Evolutionary conservation across 2,329 filamentous ascomycete genomes (phyloP), one percentile per base, ranked within the genome.

Genomic region (Curvularia lunata): DNA sequence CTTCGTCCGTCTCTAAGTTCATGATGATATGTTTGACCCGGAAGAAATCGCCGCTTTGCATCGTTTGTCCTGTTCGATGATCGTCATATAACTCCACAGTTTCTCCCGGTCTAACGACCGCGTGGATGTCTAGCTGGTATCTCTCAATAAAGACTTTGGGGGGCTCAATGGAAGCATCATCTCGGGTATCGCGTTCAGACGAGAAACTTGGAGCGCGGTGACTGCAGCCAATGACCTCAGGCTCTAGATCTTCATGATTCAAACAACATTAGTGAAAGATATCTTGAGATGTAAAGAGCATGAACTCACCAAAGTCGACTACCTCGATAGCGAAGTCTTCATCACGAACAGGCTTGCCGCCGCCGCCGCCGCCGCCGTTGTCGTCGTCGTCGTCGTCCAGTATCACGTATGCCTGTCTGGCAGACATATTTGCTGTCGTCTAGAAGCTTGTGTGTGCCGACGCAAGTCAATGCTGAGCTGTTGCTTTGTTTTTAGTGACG

Each of bases 41-140:
- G 0, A 75, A 27, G 50, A 73, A 73, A 23, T 73, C 71, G 0
- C 69, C 68, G 19, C 55, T 61, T 1, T 62, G 55, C 1, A 65
- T 38, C 1, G 37, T 43, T 0, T 61, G 23, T 7, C 25, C 13
- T 4, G 30, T n/a, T n/a, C n/a, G n/a, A n/a, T n/a, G n/a, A n/a
- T n/a, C n/a, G n/a, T n/a, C n/a, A n/a, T 50, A 16, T 3, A 73
- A 34, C 25, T 74, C 71, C 0, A 72, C 62, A 0, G 66, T 65
- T 4, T 56, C 45, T 8, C 63, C 62, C 1, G 43, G 30, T n/a
- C 37, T 46, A 13, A 66, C 49, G 1, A 41, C 40, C 4, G 4
- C 12, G n/a, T 58, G 41, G n/a, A 47, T 42, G 7, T 19, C 1
- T 4, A 58, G 18, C 12, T 23, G 19, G 21, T 37, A 41, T 4